Base-by-base conservation (phyloP, 164 flowering plant species). In the Cinnamomum chago region DNA sequence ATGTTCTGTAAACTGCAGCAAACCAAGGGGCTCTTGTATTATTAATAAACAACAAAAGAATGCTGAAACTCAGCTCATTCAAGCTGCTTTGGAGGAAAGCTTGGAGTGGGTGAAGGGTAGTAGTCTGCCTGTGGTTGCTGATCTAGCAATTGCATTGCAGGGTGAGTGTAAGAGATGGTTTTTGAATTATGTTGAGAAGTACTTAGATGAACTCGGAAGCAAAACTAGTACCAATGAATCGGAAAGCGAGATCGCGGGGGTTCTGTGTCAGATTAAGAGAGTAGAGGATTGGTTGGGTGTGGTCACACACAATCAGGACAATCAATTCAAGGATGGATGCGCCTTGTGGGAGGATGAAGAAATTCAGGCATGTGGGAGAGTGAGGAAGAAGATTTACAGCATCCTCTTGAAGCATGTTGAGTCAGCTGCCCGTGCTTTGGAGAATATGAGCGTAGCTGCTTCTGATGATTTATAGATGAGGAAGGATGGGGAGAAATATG, bases 361-460 rank as follows among this genome's bases (percentile, higher is more conserved):
- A 62, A 55, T 27, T 30, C 85, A 85, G 74, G 82, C 82, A 28
- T 85, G 82, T 77, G 70, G 80, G 10, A 82, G 87, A 68, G 82
- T 86, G 71, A 83, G 80, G 81, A 84, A 80, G 78, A 89, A 86
- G 65, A 85, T 89, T 17, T 88, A 87, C 76, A 76, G 68, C 58
- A 76, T 88, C 17, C 78, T 89, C 27, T 73, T 90, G 79, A 83
- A 80, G 78, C 81, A 87, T 77, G 88, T 84, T 22, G 90, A 89
- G 79, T 84, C 85, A 67, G 84, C 88, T 33, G 84, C 88, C 3
- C 35, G 74, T 73, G 85, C 81, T 50, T 47, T 82, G 72, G 87
- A 77, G 72, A 77, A 58, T 62, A 50, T 72, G 79, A 74, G 72
- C 55, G 12, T 72, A 71, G 23, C 72, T 68, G 30, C 74, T 23